Conservation (phyloP, 2,329 filamentous ascomycete species). For the Hypomyces rosellus region DNA sequence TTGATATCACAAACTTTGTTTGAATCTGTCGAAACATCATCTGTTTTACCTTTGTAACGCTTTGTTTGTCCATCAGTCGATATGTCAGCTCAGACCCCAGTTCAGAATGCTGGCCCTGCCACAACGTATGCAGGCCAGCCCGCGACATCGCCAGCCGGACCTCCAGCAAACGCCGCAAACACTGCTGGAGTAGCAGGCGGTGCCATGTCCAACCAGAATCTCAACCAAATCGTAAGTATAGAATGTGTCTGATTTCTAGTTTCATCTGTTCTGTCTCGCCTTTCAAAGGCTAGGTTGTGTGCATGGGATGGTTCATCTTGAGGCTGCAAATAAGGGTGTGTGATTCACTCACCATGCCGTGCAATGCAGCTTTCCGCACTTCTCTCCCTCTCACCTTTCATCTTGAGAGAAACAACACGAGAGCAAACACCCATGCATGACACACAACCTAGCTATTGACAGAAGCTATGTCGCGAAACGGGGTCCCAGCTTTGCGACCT, state of each 20-base stretch:
- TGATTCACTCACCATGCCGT: too few species aligned
- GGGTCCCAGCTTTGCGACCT: background rate
- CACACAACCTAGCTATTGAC: background rate
- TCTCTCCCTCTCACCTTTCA: background rate
- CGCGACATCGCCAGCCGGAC: slow-evolving; percentile 26
- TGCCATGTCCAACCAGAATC: slow-evolving; percentile 73
- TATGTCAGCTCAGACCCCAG: slow-evolving; percentile 31
- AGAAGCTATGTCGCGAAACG: background rate
- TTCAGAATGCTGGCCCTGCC: slow-evolving; percentile 23
- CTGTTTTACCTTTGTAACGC: background rate
- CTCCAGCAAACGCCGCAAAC: slow-evolving; percentile 24
- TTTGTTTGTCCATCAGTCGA: slow-evolving; percentile 1
- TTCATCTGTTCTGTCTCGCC: too few species aligned
- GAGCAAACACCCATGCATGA: background rate
- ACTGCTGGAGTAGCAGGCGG: slow-evolving; percentile 22
- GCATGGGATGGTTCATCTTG: too few species aligned
- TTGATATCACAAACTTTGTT: background rate
- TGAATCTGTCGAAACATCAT: background rate
- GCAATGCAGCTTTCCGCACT: background rate
- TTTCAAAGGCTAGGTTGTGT: too few species aligned
- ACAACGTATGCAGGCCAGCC: slow-evolving; percentile 27
- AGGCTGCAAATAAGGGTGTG: too few species aligned
- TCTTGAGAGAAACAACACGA: background rate
- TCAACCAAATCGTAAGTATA: slow-evolving; percentile 86
- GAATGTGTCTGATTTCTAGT: too few species aligned